Conservation (phyloP, 1,284 basidiomycete species). For the Tilletia indica region DNA sequence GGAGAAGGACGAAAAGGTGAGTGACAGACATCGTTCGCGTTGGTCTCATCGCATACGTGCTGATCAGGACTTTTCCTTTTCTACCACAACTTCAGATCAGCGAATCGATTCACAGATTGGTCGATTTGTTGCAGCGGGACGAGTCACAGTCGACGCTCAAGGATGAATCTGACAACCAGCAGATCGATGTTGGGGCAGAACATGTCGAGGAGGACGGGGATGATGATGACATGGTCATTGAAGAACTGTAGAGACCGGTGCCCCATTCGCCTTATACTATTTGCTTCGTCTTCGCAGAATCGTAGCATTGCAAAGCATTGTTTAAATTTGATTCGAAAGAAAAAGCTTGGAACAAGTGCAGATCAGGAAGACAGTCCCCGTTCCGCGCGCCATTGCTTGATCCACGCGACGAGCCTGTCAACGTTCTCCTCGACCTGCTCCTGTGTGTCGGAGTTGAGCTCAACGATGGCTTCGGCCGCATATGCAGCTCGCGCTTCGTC, state of each 20-base stretch:
- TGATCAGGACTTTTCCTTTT: neutral
- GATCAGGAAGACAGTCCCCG: constrained; percentile 30
- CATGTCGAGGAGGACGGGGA: constrained; percentile 30
- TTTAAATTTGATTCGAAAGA: too few species aligned
- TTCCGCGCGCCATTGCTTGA: constrained; percentile 71
- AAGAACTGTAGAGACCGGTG: constrained; percentile 35
- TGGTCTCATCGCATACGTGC: neutral
- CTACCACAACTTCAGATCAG: constrained; percentile 30
- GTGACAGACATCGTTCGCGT: constrained; percentile 31
- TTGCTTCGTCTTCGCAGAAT: neutral
- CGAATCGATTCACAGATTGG: constrained; percentile 51
- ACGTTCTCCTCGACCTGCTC: constrained; percentile 86
- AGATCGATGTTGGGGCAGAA: constrained; percentile 36
- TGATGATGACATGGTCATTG: constrained; percentile 49
- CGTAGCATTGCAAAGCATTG: too few species aligned
- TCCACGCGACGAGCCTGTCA: constrained; percentile 79
- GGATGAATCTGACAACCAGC: constrained; percentile 20
- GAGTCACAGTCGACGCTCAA: constrained; percentile 43
- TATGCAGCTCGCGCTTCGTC: constrained; percentile 87
- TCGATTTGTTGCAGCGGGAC: constrained; percentile 53
- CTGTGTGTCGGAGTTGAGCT: constrained; percentile 74
- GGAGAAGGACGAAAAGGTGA: constrained; percentile 75
- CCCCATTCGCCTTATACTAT: neutral
- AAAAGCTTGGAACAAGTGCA: too few species aligned
- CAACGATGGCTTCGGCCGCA: constrained; percentile 78